Conservation (phyloP, 208 protist genomes). For the Trypanosoma congolense region DNA sequence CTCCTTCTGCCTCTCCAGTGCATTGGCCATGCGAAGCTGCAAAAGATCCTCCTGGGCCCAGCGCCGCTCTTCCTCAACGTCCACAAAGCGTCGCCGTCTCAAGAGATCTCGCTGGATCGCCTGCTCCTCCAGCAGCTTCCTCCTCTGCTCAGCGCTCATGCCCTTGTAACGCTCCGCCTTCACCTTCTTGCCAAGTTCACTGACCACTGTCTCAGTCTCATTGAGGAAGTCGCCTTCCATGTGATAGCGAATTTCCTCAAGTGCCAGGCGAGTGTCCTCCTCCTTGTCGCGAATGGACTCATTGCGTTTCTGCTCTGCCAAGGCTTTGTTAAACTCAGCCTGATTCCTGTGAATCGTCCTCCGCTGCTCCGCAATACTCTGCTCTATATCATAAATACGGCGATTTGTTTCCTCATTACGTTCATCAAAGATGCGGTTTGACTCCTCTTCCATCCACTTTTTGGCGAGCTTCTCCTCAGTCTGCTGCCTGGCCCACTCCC, state of each 20-base stretch:
- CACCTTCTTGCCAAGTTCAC: slow-evolving; percentile 62
- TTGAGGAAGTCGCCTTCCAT: slow-evolving; percentile 88
- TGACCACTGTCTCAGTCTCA: slow-evolving; percentile 76
- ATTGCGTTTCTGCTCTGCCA: slow-evolving; percentile 81
- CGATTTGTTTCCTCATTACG: slow-evolving; percentile 84
- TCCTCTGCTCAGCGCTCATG: slow-evolving; percentile 49
- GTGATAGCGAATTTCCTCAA: slow-evolving; percentile 89
- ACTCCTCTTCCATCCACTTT: slow-evolving; percentile 90
- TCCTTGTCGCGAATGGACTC: slow-evolving; percentile 71
- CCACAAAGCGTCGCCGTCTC: slow-evolving; percentile 69
- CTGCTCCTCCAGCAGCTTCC: slow-evolving; percentile 57
- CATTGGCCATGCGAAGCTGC: slow-evolving; percentile 83
- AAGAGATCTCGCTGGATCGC: slow-evolving; percentile 73
- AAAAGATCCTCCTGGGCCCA: slow-evolving; percentile 86
- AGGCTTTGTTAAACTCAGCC: slow-evolving; percentile 84
- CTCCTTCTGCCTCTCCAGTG: slow-evolving; percentile 79
- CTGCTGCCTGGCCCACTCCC: slow-evolving; percentile 80
- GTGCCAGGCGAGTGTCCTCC: slow-evolving; percentile 70
- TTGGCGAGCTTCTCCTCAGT: slow-evolving; percentile 86
- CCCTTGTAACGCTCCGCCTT: slow-evolving; percentile 84
- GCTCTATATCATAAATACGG: slow-evolving; percentile 76
- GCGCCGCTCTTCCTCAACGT: slow-evolving; percentile 86
- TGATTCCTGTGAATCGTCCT: slow-evolving; percentile 56
- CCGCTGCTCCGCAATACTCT: slow-evolving; percentile 68
- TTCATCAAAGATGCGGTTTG: slow-evolving; percentile 74